Evolutionary conservation across 2,329 filamentous ascomycete species (phyloP), one percentile per base, ranked within the genome.

Genomic region (Ilyonectria mors-panacis): DNA sequence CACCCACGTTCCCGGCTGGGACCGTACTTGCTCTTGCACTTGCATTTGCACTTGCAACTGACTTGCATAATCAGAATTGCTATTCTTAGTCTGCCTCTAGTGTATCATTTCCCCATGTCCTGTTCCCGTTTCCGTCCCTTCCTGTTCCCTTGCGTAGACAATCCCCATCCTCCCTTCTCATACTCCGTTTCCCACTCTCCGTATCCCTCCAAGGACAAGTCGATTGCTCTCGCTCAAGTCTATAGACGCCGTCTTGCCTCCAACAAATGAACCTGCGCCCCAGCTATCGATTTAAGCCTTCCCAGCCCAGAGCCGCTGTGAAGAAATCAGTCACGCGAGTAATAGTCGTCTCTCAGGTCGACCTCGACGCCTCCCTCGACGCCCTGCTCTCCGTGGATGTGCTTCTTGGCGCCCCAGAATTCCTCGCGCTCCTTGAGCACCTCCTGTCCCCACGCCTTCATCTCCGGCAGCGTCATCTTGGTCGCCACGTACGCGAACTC

Each of bases 401-500:
- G 85, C 39, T 75, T 75, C 75, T 86, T 83, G 21, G 78, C 78
- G 33, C 83, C 85, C 94, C 94, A 97, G 75, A 94, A 92, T 33
- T 83, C 85, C 72, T 92, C 86, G 63, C 95, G 86, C 84, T 98
- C 95, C 73, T 85, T 84, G 70, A 98, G 83, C 33, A 98, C 84
- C 70, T 94, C 90, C 28, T 88, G 85, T 0, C 91, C 92, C 95
- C 95, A 98, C 13, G 84, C 88, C 82, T 91, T 89, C 72, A 94
- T 92, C 83, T 97, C 95, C 0, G 90, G 88, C 71, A 97, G 85
- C 61, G 87, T 85, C 72, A 98, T 92, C 74, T 88, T 89, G 53
- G 84, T 86, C 9, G 93, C 89, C 2, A 98, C 96, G 77, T 92
- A 92, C 1, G 90, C 88, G 74, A 99, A 98, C 83, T 99, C 96